Base-by-base conservation (phyloP, 2,329 filamentous ascomycete species). In the Xylaria sp. region DNA sequence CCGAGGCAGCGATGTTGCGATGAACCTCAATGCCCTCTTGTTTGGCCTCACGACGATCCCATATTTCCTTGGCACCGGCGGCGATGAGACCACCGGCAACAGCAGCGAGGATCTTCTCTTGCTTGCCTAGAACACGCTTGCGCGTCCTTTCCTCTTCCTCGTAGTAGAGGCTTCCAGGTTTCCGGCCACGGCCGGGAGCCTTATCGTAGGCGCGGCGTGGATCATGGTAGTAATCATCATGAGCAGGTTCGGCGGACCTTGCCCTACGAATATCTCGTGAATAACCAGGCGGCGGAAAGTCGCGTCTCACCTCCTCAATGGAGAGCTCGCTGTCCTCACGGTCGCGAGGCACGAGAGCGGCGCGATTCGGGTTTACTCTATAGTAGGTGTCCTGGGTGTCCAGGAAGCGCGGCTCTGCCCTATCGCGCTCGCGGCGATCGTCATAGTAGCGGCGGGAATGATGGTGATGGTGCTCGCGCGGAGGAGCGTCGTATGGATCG, bases 261-360 rank as follows among this genome's bases (percentile, higher is more conserved):
- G 90, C 84, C 66, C 90, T 87, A 72, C 88, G 86, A 43, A 85
- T 76, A 68, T 87, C 86, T 63, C 80, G 71, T n/a, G 75, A 78
- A 68, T 84, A 82, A 43, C 86, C 89, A 6, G 90, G 91, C 7
- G 93, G 92, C 36, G 93, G 93, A 75, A 97, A 97, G 73, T 97
- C 92, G 72, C 93, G 90, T 71, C 89, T 89, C 68, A 97, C 89
- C 81, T 97, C 93, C 81, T 97, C 94, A 76, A 97, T 81, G 2
- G 90, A 90, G 30, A 91, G 82, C 53, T 90, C 90, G 79, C 91
- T 94, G 75, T 93, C 91, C 77, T 94, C 90, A 71, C 91, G 90
- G 58, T 83, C 78, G 30, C 86, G 83, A 41, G 86, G 86, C 13
- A 90, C 80, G 8, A 90, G 81, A 48, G 89, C 87, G 67, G 55